Evolutionary conservation across 345 rosid species (phyloP).

Genomic region (Acer campestre): DNA sequence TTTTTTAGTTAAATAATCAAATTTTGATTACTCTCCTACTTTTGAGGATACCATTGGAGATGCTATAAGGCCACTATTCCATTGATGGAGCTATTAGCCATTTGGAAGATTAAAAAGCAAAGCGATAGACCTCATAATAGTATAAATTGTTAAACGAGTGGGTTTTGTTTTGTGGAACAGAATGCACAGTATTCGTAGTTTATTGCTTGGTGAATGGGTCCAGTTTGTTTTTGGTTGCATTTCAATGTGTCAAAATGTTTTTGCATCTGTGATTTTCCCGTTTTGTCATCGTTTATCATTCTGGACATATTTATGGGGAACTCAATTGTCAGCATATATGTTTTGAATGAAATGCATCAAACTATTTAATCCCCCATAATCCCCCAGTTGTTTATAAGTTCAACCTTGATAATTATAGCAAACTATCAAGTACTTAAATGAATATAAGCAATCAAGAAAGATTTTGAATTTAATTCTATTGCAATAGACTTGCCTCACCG

Average conservation of each 20-base stretch:
- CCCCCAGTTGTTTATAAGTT: neutral
- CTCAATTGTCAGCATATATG: neutral
- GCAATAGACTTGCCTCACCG: slow-evolving; percentile 12
- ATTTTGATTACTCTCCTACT: no score
- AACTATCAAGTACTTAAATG: neutral
- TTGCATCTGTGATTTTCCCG: neutral
- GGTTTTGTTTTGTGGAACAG: neutral
- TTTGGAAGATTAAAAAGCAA: neutral
- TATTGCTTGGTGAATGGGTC: neutral
- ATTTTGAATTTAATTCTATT: slow-evolving; percentile 6
- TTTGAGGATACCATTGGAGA: no score
- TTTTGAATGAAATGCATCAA: neutral
- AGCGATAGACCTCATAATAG: neutral
- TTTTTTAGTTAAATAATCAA: no score
- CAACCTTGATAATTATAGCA: neutral
- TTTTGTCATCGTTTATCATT: neutral
- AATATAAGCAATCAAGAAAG: neutral
- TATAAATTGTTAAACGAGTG: neutral
- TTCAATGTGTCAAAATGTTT: neutral
- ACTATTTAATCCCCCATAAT: neutral
- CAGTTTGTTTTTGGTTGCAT: neutral
- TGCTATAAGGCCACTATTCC: neutral
- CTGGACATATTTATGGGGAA: neutral
- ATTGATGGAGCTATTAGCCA: neutral
- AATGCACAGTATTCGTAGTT: neutral